Conservation (phyloP, 148 eudicot genomes). For the Chenopodium formosanum region DNA sequence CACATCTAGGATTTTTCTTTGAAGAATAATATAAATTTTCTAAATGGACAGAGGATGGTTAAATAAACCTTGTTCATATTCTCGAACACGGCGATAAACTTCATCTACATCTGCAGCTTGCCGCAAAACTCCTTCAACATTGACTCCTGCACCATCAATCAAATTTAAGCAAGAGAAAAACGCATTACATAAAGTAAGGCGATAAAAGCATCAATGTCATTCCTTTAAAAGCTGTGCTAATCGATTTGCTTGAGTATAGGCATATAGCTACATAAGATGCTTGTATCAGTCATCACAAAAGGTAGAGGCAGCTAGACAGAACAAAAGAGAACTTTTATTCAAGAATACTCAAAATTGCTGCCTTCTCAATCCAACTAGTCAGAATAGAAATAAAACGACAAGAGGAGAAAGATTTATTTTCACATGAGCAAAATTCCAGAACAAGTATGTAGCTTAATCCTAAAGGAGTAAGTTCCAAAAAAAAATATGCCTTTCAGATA, state of each 20-base stretch:
- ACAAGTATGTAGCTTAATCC: background rate
- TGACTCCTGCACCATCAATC: slow-evolving; percentile 53
- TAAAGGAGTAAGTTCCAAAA: background rate
- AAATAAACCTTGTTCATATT: slow-evolving; percentile 79
- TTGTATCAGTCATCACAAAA: background rate
- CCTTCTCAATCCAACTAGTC: background rate
- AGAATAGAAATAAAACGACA: background rate
- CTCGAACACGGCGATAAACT: slow-evolving; percentile 81
- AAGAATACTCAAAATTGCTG: background rate
- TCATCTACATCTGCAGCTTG: slow-evolving; percentile 99
- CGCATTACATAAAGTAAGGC: slow-evolving; percentile 1
- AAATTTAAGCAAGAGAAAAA: slow-evolving; percentile 15
- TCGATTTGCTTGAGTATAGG: no score
- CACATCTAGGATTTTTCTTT: background rate
- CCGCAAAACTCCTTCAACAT: slow-evolving; percentile 88
- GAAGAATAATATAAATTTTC: no score
- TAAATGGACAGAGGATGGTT: background rate
- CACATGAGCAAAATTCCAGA: background rate
- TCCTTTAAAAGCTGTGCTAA: background rate
- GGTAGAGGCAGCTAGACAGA: background rate
- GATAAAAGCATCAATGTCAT: background rate
- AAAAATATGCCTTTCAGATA: background rate
- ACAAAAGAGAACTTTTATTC: background rate
- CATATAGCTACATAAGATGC: background rate
- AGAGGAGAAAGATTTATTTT: background rate